Evolutionary conservation across 148 eudicot species (phyloP).

Genomic region (Drosera capensis): DNA sequence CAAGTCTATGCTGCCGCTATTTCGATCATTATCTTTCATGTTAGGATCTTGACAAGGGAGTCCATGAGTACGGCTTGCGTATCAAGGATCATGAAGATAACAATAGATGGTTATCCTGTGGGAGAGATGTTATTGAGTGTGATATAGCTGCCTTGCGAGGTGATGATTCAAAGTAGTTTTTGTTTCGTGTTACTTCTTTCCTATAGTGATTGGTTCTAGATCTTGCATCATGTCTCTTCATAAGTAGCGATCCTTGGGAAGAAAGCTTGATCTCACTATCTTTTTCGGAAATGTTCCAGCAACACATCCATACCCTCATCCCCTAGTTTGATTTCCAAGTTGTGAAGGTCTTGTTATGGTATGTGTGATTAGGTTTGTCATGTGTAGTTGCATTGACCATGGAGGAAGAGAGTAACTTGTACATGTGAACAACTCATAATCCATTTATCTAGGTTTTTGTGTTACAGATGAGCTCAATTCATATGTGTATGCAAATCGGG

Average conservation of each 20-base stretch:
- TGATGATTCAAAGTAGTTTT: conserved; percentile 3
- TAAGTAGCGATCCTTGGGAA: background rate
- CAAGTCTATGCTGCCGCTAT: background rate
- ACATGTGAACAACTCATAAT: no score
- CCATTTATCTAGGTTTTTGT: no score
- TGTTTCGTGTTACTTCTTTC: background rate
- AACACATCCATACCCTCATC: no score
- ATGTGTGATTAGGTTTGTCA: no score
- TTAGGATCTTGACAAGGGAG: conserved; percentile 30
- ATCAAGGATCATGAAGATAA: conserved; percentile 13
- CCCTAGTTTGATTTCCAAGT: no score
- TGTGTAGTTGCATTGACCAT: no score
- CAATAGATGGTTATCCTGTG: conserved; percentile 3
- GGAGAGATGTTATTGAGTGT: conserved; percentile 2
- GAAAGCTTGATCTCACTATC: no score
- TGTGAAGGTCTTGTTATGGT: no score
- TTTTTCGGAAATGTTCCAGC: no score
- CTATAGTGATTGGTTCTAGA: background rate
- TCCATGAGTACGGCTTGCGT: conserved; percentile 2
- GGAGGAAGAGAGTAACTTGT: no score
- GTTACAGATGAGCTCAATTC: no score
- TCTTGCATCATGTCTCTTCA: background rate
- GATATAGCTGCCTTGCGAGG: conserved; percentile 30
- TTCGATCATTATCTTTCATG: background rate
- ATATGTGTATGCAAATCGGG: background rate